phyloP scores from a whole-genome alignment of 179 eudicot species.

The Amaranthus tricolor region DNA sequence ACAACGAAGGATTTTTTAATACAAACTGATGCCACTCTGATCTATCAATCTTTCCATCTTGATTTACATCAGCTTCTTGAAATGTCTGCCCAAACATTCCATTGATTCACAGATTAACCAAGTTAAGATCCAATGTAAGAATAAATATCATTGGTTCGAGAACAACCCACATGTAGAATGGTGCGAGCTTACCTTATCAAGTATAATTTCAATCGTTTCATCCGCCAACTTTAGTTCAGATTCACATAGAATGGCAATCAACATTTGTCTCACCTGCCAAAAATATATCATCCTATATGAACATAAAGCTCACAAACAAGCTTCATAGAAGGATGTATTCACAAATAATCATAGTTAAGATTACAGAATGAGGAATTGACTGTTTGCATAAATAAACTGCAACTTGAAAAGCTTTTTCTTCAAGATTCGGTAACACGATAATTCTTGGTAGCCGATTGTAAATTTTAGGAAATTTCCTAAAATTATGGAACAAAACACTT shows the following conservation, averaged over 20 bases:
- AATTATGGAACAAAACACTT: no score
- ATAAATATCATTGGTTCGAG: no score
- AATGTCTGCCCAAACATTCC: slow-evolving; percentile 55
- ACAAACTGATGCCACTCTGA: slow-evolving; percentile 85
- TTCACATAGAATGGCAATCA: slow-evolving; percentile 80
- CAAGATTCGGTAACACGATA: no score
- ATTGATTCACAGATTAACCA: background rate
- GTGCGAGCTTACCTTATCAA: slow-evolving; percentile 67
- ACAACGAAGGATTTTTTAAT: slow-evolving; percentile 61
- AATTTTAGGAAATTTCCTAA: no score
- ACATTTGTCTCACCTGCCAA: slow-evolving; percentile 91
- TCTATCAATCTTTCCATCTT: slow-evolving; percentile 80
- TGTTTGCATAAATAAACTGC: background rate
- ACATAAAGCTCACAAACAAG: no score
- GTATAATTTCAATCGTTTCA: slow-evolving; percentile 77
- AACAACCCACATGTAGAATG: background rate
- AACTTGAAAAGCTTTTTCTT: background rate
- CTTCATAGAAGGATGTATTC: no score
- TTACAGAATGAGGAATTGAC: no score
- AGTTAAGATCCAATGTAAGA: no score
- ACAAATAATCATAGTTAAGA: no score
- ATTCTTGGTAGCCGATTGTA: no score
- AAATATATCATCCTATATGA: background rate
- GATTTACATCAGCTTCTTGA: slow-evolving; percentile 71
- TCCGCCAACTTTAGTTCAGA: slow-evolving; percentile 89